Base-by-base conservation (phyloP, 495 filamentous ascomycete genomes). In the Terfezia claveryi region DNA sequence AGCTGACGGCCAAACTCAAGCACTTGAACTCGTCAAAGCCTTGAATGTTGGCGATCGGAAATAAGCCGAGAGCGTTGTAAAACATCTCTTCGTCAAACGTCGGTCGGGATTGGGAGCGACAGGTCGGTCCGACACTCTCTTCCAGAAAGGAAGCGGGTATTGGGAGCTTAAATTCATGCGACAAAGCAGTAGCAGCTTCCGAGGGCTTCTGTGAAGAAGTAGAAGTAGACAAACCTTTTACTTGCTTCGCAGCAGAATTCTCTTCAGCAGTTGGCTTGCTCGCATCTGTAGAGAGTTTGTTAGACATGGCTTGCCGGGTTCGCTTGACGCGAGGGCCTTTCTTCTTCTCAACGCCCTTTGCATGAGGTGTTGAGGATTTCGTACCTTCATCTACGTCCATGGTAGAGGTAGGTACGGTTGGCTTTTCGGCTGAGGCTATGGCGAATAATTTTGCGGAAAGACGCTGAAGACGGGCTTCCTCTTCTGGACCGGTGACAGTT, bases 361-460 rank as follows among this genome's bases (percentile, higher is more conserved):
- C 4, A 14, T 14, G 41, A 20, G 17, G 4, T 14, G 17, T 14
- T 46, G 17, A 46, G 17, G 12, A 4, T 14, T 46, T 46, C 41
- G 41, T 51, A 51, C 50, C 50, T 51, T 51, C 16, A 32, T 51
- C 50, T 23, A 51, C 50, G 3, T 51, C 50, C 50, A 51, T 51
- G 50, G 50, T 23, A 51, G 50, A 51, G 2, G 23, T 11, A 6
- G 50, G 50, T 16, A 32, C 16, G n/a, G 12, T 12, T 51, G 50
- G 50, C n/a, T 61, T 61, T 37, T n/a, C 20, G 27, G 58, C 54
- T 23, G 36, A 56, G 16, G 59, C 59, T 6, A 61, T 51, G 11
- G 54, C 58, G 16, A 61, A 57, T 9, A 61, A 37, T 8, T 55
- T 61, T 38, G 56, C 51, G 14, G 59, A 61, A 52, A 61, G 59